phyloP scores from a whole-genome alignment of 805 yeast species.

The Citeromyces nyonsensis region DNA sequence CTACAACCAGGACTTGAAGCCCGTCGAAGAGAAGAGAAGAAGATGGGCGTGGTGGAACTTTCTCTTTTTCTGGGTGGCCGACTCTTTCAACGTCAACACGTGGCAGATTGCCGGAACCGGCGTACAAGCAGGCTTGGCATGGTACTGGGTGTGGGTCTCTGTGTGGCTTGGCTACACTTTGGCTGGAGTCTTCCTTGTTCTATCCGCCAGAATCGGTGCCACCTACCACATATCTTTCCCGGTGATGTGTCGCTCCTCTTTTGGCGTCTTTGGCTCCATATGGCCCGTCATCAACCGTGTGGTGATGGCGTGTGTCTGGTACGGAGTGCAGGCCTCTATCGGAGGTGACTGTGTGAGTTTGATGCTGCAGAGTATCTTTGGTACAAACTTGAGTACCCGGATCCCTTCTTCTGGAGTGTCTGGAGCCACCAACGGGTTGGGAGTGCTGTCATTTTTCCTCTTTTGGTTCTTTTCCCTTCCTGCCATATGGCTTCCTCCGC shows the following conservation, averaged over 20 bases:
- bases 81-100: conserved; percentile 78
- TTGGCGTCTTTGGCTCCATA: conserved; percentile 74
- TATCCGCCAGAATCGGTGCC: conserved; percentile 69
- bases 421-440: conserved; percentile 50
- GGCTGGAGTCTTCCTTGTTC: conserved; percentile 52
- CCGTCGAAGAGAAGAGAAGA: conserved; percentile 61
- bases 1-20: conserved; percentile 61
- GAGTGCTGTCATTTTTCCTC: conserved; percentile 61
- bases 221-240: conserved; percentile 79
- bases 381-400: conserved; percentile 40
- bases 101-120: conserved; percentile 90
- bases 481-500: conserved; percentile 70
- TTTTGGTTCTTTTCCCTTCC: conserved; percentile 77
- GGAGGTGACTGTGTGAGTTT: conserved; percentile 77
- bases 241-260: conserved; percentile 63
- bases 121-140: conserved; percentile 55
- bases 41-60: conserved; percentile 80
- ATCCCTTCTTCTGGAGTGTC: conserved; percentile 55
- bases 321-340: conserved; percentile 72
- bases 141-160: conserved; percentile 89
- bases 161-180: conserved; percentile 76
- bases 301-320: conserved; percentile 71
- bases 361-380: conserved; percentile 68
- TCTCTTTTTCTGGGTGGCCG: conserved; percentile 77
- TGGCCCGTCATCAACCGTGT: conserved; percentile 88